Evolutionary conservation across 495 filamentous ascomycete species (phyloP).

Genomic region (Neurospora sp.): DNA sequence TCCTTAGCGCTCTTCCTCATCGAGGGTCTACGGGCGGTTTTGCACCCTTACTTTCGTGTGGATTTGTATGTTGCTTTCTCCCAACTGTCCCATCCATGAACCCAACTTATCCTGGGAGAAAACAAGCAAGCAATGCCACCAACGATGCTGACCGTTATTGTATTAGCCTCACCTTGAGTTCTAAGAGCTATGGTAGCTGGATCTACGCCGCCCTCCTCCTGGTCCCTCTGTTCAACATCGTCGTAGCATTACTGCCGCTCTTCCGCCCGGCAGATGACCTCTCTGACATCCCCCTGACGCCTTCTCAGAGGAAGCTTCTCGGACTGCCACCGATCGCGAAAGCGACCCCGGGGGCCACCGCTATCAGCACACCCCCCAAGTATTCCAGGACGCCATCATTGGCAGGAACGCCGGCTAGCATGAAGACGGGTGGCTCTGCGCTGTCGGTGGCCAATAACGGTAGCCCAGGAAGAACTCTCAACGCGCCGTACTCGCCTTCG

Average conservation of each 20-base stretch:
- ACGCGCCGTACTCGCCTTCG: constrained; percentile 15
- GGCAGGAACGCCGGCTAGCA: constrained; percentile 40
- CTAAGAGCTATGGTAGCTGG: constrained; percentile 24
- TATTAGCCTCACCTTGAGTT: not conserved
- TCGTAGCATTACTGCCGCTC: constrained; percentile 55
- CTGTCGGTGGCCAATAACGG: constrained; percentile 1
- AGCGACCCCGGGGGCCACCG: constrained; percentile 51
- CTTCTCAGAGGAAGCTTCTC: constrained; percentile 74
- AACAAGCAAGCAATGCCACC: not conserved
- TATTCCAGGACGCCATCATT: constrained; percentile 65
- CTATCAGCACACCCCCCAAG: constrained; percentile 76
- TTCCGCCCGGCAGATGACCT: constrained; percentile 63
- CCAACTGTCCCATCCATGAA: not conserved
- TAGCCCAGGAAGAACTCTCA: constrained; percentile 10
- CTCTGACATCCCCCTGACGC: constrained; percentile 82
- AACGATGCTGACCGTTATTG: not conserved
- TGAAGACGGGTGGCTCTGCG: constrained; percentile 31
- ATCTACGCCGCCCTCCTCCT: constrained; percentile 35
- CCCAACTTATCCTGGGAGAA: not conserved
- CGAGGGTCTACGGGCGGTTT: constrained; percentile 23
- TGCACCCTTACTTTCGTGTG: constrained; percentile 16
- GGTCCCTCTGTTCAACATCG: constrained; percentile 50
- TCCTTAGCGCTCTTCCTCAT: constrained; percentile 37
- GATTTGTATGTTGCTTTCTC: constrained; percentile 9
- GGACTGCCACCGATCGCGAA: constrained; percentile 63